Percentiles rank a stretch among this genome's conserved stretches.
These are phyloP conservation scores for Pestalotiopsis sp. DNA, from an alignment of 2,329 filamentous ascomycete genomes.

Conservation along the genomic window DNA sequence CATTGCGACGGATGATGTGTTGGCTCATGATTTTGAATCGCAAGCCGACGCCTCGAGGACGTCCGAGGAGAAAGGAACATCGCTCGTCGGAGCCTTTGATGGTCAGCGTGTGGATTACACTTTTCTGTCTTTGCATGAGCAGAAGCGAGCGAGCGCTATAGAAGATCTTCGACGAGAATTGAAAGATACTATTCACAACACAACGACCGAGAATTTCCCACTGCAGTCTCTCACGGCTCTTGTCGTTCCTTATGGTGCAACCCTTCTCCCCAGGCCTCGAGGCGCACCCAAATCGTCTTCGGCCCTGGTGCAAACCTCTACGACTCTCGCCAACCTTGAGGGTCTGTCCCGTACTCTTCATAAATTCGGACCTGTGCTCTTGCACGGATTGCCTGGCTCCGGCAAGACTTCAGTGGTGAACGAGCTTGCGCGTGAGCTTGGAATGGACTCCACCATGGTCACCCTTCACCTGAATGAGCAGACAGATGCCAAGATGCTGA, in stretches of 20 bases:
- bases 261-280: slow-evolving; percentile 68
- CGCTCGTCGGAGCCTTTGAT: slow-evolving; percentile 71
- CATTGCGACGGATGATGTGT: slow-evolving; percentile 53
- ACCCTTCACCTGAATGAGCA: slow-evolving; percentile 97
- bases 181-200: slow-evolving; percentile 24
- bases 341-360: slow-evolving; percentile 70
- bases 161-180: slow-evolving; percentile 43
- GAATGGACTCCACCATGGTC: slow-evolving; percentile 80
- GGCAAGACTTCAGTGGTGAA: slow-evolving; percentile 89
- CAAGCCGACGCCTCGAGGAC: background rate
- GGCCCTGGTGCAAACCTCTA: slow-evolving; percentile 69
- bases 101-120: slow-evolving; percentile 75
- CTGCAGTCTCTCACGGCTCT: slow-evolving; percentile 56
- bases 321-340: slow-evolving; percentile 73
- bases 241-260: slow-evolving; percentile 66
- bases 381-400: slow-evolving; percentile 81
- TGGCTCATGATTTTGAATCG: background rate
- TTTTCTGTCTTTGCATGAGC: slow-evolving; percentile 66
- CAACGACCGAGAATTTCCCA: slow-evolving; percentile 23
- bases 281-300: slow-evolving; percentile 49
- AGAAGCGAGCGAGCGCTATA: slow-evolving; percentile 51
- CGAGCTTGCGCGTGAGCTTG: slow-evolving; percentile 78
- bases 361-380: slow-evolving; percentile 70
- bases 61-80: slow-evolving; percentile 3
- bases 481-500: slow-evolving; percentile 93